Conservation (phyloP, 2,329 filamentous ascomycete species). For the Alternaria longipes region DNA sequence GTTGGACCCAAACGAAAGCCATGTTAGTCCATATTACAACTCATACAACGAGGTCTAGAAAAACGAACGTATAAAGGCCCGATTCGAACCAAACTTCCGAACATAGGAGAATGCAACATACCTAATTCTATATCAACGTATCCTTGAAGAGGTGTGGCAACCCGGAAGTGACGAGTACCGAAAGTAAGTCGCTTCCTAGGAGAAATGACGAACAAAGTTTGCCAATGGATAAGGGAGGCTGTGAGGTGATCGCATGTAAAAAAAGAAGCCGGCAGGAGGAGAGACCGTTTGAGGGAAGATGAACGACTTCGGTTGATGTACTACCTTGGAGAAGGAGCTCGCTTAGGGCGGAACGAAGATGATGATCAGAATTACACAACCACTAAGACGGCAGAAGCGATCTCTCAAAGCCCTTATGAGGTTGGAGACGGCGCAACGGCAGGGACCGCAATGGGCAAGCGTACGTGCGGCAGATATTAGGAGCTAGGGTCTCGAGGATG, state of each 20-base stretch:
- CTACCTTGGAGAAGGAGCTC: conserved; percentile 43
- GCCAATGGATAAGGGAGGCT: conserved; percentile 45
- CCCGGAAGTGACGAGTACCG: conserved; percentile 41
- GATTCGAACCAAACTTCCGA: conserved; percentile 15
- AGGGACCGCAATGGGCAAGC: conserved; percentile 36
- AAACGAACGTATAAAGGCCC: conserved; percentile 31
- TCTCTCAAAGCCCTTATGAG: conserved; percentile 43
- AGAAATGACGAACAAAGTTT: conserved; percentile 34
- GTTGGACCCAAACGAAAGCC: conserved; percentile 54
- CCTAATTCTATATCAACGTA: conserved; percentile 47
- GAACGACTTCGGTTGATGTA: conserved; percentile 42
- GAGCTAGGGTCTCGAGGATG: conserved; percentile 29
- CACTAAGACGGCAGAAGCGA: conserved; percentile 45
- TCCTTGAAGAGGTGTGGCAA: conserved; percentile 42
- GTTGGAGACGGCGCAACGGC: conserved; percentile 44
- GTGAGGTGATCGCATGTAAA: conserved; percentile 44
- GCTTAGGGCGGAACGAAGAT: conserved; percentile 51
- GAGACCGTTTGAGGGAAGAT: conserved; percentile 46
- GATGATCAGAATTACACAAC: conserved; percentile 47
- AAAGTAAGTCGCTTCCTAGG: conserved; percentile 34
- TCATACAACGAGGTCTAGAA: conserved; percentile 26
- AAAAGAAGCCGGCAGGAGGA: conserved; percentile 46
- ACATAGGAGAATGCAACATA: conserved; percentile 40
- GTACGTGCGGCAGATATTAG: conserved; percentile 36
- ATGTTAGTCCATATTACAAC: conserved; percentile 53